Base-by-base conservation (phyloP, 2,329 filamentous ascomycete species). In the Colletotrichum musicola region DNA sequence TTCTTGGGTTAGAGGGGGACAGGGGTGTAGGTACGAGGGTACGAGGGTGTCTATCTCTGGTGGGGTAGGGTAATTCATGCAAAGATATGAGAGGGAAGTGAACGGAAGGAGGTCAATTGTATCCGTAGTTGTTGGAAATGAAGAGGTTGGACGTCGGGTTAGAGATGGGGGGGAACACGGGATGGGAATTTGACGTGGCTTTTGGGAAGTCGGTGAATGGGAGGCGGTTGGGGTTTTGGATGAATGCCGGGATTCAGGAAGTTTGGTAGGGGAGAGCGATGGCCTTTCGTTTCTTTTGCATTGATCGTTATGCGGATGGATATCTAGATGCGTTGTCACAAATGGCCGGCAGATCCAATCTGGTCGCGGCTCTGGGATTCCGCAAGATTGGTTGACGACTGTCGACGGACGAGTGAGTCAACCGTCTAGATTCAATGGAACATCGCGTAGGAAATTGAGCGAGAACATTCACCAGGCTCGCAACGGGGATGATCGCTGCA, bases 221-320 rank as follows among this genome's bases (percentile, higher is more conserved):
- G 14, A 18, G 44, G 44, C 9, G 44, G 16, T 16, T 46, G 40
- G 40, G 40, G 40, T 10, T 12, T 12, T 42, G 40, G 4, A n/a
- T 42, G 14, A 14, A n/a, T 42, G 13, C 16, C 14, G 14, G 30
- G 30, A 35, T 35, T 3, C 30, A 3, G 30, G 10, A 35, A 10
- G 30, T 35, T 35, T 4, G 30, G 30, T 35, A 9, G 10, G 7
- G 30, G 7, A 9, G 30, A 10, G 10, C 9, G 27, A 35, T 4
- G 30, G 30, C 30, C 10, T 10, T 10, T 10, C 10, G 7, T 35
- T 35, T 35, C 27, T 46, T 4, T 18, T n/a, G 50, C 60, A 62
- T 62, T 62, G 60, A 62, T 14, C n/a, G 25, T 56, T 22, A 62
- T 62, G 60, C 60, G 18, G 30, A 18, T 35, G 60, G 49, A 10